Base-by-base conservation (phyloP, 2,329 filamentous ascomycete genomes). In the Penicillium brasilianum region DNA sequence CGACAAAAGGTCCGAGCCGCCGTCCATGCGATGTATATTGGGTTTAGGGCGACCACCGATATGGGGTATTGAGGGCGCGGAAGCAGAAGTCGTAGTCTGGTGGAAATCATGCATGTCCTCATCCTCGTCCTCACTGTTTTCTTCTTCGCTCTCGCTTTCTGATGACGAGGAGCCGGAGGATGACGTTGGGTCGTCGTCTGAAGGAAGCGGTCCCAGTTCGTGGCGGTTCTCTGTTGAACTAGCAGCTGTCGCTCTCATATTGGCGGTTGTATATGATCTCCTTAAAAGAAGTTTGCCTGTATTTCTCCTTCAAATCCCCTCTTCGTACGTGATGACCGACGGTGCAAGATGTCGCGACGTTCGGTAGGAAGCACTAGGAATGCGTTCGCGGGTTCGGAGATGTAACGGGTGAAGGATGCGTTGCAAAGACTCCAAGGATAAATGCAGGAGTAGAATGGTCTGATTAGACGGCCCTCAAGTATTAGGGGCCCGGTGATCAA, bases 31-130 rank as follows among this genome's bases (percentile, higher is more conserved):
- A 25, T 65, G 66, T 58, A 78, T 78, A 50, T 64, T 64, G 3
- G 77, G 77, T 67, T 76, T 78, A 9, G 68, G 69, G 13, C 68
- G 70, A n/a, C 69, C 71, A 20, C 67, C 63, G 11, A 76, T 59
- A 62, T 65, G 68, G 4, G 74, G 68, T 59, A 77, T 68, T 53
- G 65, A 59, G 4, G 62, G 53, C 7, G 57, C 52, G 13, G 49
- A 14, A 34, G 58, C 44, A 41, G 41, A 16, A 8, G 16, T 30
- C n/a, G 61, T 46, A 2, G 43, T 25, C 28, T 43, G n/a, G 11
- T 58, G 43, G 7, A 41, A 46, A 18, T 68, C 64, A 16, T 62
- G 58, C 13, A 64, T 61, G 7, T 64, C 65, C 4, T 72, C 66
- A 16, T 68, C 61, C 18, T 72, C 66, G 2, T 68, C 64, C 10